phyloP scores from a whole-genome alignment of 768 basidiomycete species.

The Leucocoprinus sp. region DNA sequence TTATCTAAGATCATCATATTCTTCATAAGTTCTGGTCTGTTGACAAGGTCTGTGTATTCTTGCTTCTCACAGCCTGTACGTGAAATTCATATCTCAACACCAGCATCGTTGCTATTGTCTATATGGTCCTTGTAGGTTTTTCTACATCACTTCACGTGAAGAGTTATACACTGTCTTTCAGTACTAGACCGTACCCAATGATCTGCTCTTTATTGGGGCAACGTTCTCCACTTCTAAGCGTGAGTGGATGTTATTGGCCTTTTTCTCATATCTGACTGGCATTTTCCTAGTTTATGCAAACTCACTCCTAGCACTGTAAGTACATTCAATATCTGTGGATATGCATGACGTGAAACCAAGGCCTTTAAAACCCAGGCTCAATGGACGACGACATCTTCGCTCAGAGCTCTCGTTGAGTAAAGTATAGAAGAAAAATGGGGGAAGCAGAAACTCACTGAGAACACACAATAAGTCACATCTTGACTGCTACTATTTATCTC shows the following conservation, averaged over 20 bases:
- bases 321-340: background rate
- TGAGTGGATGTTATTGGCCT: background rate
- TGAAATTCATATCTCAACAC: background rate
- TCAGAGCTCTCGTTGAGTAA: conserved; percentile 2
- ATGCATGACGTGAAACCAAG: background rate
- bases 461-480: too few relatives aligned
- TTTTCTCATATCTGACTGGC: background rate
- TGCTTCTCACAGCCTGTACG: background rate
- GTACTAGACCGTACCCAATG: conserved; percentile 5
- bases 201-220: conserved; percentile 5
- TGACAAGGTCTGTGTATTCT: background rate
- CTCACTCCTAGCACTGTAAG: conserved; percentile 11
- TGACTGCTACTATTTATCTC: too few relatives aligned
- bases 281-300: too few relatives aligned
- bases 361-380: background rate
- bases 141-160: background rate
- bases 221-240: conserved; percentile 9
- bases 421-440: too few relatives aligned
- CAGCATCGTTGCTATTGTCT: conserved; percentile 6
- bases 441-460: too few relatives aligned
- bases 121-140: conserved; percentile 6
- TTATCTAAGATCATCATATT: conserved; percentile 11
- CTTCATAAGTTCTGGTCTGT: conserved; percentile 8
- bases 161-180: background rate
- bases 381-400: conserved; percentile 8